phyloP scores from a whole-genome alignment of 176 grass and related monocot genomes.

The Puya raimondii region DNA sequence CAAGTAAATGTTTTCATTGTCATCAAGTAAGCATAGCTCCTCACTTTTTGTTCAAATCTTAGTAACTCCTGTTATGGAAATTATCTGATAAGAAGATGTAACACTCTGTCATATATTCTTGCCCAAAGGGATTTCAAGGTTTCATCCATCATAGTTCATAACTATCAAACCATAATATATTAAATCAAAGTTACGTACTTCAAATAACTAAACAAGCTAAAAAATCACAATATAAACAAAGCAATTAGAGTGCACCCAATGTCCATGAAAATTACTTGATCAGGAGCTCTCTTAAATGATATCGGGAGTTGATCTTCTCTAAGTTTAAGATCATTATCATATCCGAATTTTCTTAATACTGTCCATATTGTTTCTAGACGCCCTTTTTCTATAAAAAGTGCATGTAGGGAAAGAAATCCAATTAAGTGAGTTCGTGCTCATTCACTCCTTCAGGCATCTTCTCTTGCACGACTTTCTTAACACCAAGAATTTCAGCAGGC shows the following conservation, averaged over 20 bases:
- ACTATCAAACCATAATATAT: background rate
- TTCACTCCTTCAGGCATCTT: slow-evolving; percentile 94
- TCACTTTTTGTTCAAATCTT: too few relatives aligned
- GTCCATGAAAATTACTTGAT: slow-evolving; percentile 58
- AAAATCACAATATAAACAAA: background rate
- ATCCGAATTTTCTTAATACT: slow-evolving; percentile 91
- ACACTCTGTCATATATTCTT: background rate
- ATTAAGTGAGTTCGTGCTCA: slow-evolving; percentile 82
- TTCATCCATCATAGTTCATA: background rate
- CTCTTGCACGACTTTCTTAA: slow-evolving; percentile 93
- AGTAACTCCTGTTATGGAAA: background rate
- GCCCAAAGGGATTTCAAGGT: background rate
- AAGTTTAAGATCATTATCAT: slow-evolving; percentile 93
- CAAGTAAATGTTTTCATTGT: too few relatives aligned
- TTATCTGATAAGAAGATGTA: background rate
- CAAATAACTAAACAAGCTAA: background rate
- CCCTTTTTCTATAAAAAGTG: slow-evolving; percentile 96
- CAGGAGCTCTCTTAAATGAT: slow-evolving; percentile 64
- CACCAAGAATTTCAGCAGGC: slow-evolving; percentile 75
- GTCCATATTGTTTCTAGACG: slow-evolving; percentile 96
- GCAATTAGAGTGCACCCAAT: background rate
- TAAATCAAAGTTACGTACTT: background rate
- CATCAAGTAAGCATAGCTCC: too few relatives aligned
- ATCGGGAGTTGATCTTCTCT: slow-evolving; percentile 75
- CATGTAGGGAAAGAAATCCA: slow-evolving; percentile 95